Percentiles rank a stretch among this genome's conserved stretches.
These are phyloP conservation scores for Lactarius tabidus DNA, from an alignment of 768 basidiomycete genomes.

Conservation along the genomic window DNA sequence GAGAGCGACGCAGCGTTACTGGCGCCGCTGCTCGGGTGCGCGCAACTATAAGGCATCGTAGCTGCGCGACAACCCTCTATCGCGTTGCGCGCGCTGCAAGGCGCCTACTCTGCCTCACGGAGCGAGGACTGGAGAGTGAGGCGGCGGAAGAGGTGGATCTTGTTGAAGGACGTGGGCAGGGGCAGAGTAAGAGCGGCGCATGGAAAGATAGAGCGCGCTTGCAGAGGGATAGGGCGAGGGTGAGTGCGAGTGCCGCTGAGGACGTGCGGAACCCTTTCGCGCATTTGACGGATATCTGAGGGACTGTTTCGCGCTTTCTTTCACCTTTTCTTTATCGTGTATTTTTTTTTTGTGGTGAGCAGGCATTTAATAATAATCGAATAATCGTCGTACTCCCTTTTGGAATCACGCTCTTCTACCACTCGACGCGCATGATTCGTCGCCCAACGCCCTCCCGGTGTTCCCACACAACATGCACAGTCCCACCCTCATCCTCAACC, in stretches of 20 bases:
- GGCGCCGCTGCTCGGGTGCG: neutral
- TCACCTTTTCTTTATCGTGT: neutral
- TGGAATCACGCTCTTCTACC: slow-evolving; percentile 33
- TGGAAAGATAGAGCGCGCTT: neutral
- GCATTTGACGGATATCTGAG: slow-evolving; percentile 4
- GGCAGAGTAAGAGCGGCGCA: slow-evolving; percentile 11
- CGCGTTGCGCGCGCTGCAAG: slow-evolving; percentile 30
- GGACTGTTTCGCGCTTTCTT: neutral
- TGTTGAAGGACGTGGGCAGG: slow-evolving; percentile 14
- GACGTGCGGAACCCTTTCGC: slow-evolving; percentile 21
- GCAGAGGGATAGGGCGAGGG: neutral
- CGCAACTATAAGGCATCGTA: slow-evolving; percentile 12
- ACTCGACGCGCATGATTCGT: slow-evolving; percentile 59
- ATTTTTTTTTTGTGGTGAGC: neutral
- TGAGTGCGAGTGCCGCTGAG: neutral
- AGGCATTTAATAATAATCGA: neutral
- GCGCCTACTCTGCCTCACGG: slow-evolving; percentile 29
- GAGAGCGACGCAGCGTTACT: slow-evolving; percentile 16
- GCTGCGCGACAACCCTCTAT: slow-evolving; percentile 17
- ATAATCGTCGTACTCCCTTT: neutral
- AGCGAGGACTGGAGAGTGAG: slow-evolving; percentile 27
- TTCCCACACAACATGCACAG: slow-evolving; percentile 61
- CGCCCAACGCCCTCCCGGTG: slow-evolving; percentile 65
- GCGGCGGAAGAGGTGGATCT: slow-evolving; percentile 29
- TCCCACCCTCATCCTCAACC: slow-evolving; percentile 38